These are phyloP conservation scores for Cyclostephanos tholiformis DNA, from an alignment of 108 stramenopile genomes.

Conservation along the genomic window DNA sequence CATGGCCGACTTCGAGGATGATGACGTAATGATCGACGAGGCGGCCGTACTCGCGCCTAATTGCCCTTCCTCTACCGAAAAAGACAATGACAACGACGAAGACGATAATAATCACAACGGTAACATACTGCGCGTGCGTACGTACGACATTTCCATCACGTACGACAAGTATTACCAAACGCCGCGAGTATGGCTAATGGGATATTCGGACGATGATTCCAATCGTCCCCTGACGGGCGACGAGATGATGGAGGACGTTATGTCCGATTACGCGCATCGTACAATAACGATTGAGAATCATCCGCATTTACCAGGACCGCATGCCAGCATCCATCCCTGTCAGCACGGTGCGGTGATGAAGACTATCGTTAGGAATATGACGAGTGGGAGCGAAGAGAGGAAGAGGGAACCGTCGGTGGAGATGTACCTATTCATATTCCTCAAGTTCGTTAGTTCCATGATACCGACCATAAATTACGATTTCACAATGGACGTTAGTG, in stretches of 20 bases:
- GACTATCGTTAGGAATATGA: constrained; percentile 91
- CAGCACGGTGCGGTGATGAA: constrained; percentile 99
- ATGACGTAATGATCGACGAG: constrained; percentile 74
- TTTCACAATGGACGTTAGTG: constrained; percentile 96
- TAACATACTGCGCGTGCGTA: constrained; percentile 83
- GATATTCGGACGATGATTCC: constrained; percentile 78
- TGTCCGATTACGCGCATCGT: constrained; percentile 96
- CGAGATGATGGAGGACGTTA: constrained; percentile 98
- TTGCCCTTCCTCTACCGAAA: constrained; percentile 13
- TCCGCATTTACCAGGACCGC: constrained; percentile 86
- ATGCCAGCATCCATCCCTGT: constrained; percentile 98
- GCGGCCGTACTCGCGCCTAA: constrained; percentile 50
- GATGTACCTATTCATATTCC: constrained; percentile 97
- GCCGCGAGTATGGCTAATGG: constrained; percentile 96
- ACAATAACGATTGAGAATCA: constrained; percentile 99
- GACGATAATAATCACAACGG: constrained; percentile 24
- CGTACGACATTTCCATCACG: constrained; percentile 95
- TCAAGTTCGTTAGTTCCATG: constrained; percentile 97
- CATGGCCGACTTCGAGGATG: constrained; percentile 90
- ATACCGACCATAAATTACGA: constrained; percentile 99
- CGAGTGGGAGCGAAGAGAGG: constrained; percentile 25
- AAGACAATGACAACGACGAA: background rate
- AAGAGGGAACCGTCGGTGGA: constrained; percentile 70
- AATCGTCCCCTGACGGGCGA: constrained; percentile 81
- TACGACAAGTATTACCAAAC: constrained; percentile 99